phyloP scores from a whole-genome alignment of 768 basidiomycete species.

The Amanita brunnescens region DNA sequence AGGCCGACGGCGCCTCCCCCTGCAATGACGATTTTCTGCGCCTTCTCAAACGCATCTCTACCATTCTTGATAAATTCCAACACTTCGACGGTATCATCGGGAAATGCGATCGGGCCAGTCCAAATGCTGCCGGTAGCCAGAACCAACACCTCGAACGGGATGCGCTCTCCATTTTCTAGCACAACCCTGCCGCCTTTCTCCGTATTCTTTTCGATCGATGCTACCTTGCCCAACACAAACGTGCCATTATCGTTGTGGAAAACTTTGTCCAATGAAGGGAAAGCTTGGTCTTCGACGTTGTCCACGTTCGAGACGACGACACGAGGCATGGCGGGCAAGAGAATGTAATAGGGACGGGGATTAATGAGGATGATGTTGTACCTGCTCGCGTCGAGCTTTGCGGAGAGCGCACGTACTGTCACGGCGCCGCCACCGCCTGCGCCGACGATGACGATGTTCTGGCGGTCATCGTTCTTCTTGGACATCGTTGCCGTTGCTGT shows the following conservation, averaged over 20 bases:
- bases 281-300: constrained; percentile 19
- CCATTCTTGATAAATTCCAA: constrained; percentile 13
- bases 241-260: constrained; percentile 33
- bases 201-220: constrained; percentile 17
- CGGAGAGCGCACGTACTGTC: constrained; percentile 33
- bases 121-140: constrained; percentile 45
- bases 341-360: constrained; percentile 35
- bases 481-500: neutral
- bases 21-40: constrained; percentile 29
- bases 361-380: constrained; percentile 45
- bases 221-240: constrained; percentile 27
- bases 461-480: constrained; percentile 14
- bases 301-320: constrained; percentile 34
- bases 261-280: constrained; percentile 40
- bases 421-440: constrained; percentile 40
- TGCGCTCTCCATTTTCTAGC: constrained; percentile 33
- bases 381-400: constrained; percentile 33
- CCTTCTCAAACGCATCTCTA: constrained; percentile 15
- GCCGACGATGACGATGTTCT: constrained; percentile 41
- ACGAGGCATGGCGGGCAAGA: constrained; percentile 40
- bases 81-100: constrained; percentile 17
- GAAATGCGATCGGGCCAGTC: constrained; percentile 29
- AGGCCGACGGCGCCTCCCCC: constrained; percentile 28
- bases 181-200: constrained; percentile 32
- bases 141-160: constrained; percentile 46